Evolutionary conservation across 441 rosid species (phyloP).

Genomic region (Gossypium laxum): DNA sequence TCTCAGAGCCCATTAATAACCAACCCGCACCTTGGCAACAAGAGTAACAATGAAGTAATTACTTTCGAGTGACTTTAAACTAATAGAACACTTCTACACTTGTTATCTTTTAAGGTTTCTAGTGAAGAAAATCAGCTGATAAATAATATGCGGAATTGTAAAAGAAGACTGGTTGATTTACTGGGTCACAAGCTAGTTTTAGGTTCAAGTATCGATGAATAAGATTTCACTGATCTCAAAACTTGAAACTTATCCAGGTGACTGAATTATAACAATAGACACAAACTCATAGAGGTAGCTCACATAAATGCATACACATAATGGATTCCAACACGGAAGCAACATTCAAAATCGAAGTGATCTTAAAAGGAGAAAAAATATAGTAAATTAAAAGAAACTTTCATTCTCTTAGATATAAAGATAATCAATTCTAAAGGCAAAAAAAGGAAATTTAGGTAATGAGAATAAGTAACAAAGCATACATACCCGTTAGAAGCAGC

Average conservation of each 20-base stretch:
- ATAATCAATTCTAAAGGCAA: neutral
- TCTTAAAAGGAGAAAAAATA: neutral
- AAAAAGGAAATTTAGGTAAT: neutral
- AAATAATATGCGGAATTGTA: neutral
- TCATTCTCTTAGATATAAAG: neutral
- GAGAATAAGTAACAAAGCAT: neutral
- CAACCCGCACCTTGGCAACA: neutral
- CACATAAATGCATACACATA: neutral
- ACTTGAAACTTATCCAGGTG: neutral
- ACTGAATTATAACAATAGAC: neutral
- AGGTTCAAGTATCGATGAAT: neutral
- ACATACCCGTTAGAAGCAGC: conserved; percentile 55
- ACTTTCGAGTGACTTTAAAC: neutral
- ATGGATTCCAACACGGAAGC: neutral
- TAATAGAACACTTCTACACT: neutral
- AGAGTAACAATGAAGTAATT: neutral
- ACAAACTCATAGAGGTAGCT: neutral
- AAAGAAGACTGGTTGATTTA: neutral
- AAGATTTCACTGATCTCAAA: neutral
- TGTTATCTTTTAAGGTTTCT: neutral
- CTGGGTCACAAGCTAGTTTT: neutral
- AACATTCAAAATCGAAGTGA: neutral
- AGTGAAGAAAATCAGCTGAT: neutral
- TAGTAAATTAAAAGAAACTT: neutral
- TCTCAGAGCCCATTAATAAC: neutral